These are phyloP conservation scores for Boletus pseudo-olivaceus DNA, from an alignment of 768 basidiomycete genomes.

Conservation along the genomic window DNA sequence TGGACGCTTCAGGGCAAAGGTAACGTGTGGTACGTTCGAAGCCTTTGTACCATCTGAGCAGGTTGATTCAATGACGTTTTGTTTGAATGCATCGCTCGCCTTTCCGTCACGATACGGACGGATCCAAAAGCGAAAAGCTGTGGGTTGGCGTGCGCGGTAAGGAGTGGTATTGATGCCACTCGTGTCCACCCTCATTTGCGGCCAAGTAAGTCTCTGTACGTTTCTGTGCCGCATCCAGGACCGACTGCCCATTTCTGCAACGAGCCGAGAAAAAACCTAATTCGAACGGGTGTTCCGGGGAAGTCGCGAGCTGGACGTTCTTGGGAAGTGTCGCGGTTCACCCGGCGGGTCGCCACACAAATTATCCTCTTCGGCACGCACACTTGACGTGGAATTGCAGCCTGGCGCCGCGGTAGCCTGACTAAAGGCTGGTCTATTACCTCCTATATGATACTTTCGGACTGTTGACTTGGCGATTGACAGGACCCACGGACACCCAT, in stretches of 20 bases:
- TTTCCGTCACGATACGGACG: constrained; percentile 7
- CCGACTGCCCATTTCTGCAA: constrained; percentile 4
- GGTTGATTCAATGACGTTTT: constrained; percentile 6
- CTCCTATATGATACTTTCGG: constrained; percentile 11
- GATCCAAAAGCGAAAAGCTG: constrained; percentile 15
- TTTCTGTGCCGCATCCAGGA: constrained; percentile 19
- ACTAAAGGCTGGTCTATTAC: constrained; percentile 17
- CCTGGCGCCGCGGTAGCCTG: constrained; percentile 12
- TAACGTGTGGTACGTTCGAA: constrained; percentile 11
- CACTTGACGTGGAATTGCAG: constrained; percentile 18
- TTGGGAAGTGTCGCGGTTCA: constrained; percentile 7
- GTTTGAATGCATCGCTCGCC: constrained; percentile 6
- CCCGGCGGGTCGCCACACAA: constrained; percentile 8
- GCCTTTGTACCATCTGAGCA: constrained; percentile 10
- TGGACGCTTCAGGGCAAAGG: constrained; percentile 14
- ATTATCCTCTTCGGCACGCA: constrained; percentile 16
- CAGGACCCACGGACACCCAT: constrained; percentile 22
- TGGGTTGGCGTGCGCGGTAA: constrained; percentile 7
- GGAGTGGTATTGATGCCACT: constrained; percentile 1
- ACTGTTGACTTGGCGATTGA: constrained; percentile 27
- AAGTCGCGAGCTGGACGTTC: constrained; percentile 9
- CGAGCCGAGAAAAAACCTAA: constrained; percentile 10
- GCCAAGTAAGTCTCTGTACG: constrained; percentile 19
- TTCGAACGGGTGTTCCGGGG: constrained; percentile 8
- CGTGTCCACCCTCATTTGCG: constrained; percentile 22